phyloP scores from a whole-genome alignment of 768 basidiomycete species.

The Mycena indigotica region DNA sequence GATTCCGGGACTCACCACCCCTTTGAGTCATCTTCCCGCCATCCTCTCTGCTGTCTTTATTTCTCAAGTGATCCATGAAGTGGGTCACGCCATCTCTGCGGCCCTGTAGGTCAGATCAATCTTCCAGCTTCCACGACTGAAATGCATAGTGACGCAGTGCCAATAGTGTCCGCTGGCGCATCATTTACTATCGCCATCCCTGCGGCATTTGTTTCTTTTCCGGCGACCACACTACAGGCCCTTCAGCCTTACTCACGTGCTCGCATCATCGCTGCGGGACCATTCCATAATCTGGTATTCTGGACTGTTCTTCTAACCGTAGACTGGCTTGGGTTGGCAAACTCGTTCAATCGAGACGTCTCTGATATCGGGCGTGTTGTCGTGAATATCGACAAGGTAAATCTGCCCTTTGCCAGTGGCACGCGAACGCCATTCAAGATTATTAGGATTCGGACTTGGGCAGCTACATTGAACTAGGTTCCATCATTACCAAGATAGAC shows the following conservation, averaged over 20 bases:
- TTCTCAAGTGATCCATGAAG: slow-evolving; percentile 76
- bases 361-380: slow-evolving; percentile 57
- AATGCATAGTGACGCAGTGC: slow-evolving; percentile 65
- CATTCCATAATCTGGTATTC: slow-evolving; percentile 74
- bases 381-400: slow-evolving; percentile 52
- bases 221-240: slow-evolving; percentile 41
- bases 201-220: slow-evolving; percentile 72
- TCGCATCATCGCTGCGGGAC: slow-evolving; percentile 72
- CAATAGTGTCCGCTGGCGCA: slow-evolving; percentile 61
- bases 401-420: background rate
- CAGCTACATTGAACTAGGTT: slow-evolving; percentile 56
- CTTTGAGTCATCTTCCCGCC: slow-evolving; percentile 67
- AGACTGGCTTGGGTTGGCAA: slow-evolving; percentile 36
- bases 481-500: slow-evolving; percentile 66
- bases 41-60: slow-evolving; percentile 63
- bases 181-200: slow-evolving; percentile 68
- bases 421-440: no score
- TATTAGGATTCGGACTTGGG: slow-evolving; percentile 66
- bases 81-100: slow-evolving; percentile 77
- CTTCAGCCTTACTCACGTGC: slow-evolving; percentile 47
- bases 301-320: slow-evolving; percentile 49
- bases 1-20: slow-evolving; percentile 85
- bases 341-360: slow-evolving; percentile 57
- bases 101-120: slow-evolving; percentile 63
- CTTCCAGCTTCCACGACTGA: background rate